phyloP scores from a whole-genome alignment of 2,329 filamentous ascomycete species.

The Hymenoscyphus salicellus region DNA sequence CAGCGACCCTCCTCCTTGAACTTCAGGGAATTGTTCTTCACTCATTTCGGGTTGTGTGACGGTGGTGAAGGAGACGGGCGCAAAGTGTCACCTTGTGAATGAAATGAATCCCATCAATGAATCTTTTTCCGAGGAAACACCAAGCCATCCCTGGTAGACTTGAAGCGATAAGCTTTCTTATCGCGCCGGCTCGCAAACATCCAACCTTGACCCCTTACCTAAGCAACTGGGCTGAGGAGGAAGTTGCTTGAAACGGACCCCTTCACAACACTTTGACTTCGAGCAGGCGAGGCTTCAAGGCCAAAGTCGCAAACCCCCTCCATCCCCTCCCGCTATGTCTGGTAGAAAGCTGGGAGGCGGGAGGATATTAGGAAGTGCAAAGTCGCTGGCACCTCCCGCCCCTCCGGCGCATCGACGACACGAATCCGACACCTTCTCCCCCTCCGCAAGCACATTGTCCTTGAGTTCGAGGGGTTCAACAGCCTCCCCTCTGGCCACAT shows the following conservation, averaged over 20 bases:
- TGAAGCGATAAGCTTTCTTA: constrained; percentile 3
- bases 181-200: not conserved
- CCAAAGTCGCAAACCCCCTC: constrained; percentile 2
- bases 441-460: constrained; percentile 72
- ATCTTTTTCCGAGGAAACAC: constrained; percentile 15
- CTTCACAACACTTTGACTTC: constrained; percentile 19
- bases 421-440: constrained; percentile 45
- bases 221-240: constrained; percentile 6
- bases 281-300: constrained; percentile 28
- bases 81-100: constrained; percentile 5
- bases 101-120: constrained; percentile 9
- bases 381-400: constrained; percentile 68
- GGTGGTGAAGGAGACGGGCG: not conserved
- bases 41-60: constrained; percentile 17
- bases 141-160: not conserved
- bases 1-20: constrained; percentile 85
- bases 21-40: constrained; percentile 61
- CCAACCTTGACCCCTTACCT: constrained; percentile 6
- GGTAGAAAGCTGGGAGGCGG: constrained; percentile 86
- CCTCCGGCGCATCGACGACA: constrained; percentile 40
- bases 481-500: constrained; percentile 50
- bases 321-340: constrained; percentile 56
- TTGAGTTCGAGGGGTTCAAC: constrained; percentile 72
- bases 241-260: not conserved
- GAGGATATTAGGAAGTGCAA: constrained; percentile 83